Evolutionary conservation across 768 basidiomycete genomes (phyloP).

Genomic region (Xanthoconium purpureum): DNA sequence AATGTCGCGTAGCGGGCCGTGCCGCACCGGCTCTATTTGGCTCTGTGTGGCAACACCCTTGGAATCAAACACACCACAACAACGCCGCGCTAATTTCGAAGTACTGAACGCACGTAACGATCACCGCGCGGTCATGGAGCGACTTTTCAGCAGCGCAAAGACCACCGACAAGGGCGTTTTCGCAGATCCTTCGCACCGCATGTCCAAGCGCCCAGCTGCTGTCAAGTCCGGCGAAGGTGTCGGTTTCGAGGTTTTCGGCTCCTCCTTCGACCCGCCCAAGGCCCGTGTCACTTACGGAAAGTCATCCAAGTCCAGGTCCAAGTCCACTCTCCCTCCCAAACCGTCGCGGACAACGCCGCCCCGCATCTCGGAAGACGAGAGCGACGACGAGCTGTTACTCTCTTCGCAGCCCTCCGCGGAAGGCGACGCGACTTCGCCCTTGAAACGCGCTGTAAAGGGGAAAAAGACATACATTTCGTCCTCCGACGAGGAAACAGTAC

Average conservation of each 20-base stretch:
- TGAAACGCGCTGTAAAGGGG: slow-evolving; percentile 14
- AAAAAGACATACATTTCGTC: neutral
- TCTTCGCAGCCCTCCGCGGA: slow-evolving; percentile 22
- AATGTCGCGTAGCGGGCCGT: neutral
- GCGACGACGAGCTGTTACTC: slow-evolving; percentile 31
- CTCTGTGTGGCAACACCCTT: slow-evolving; percentile 21
- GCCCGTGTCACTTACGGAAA: neutral
- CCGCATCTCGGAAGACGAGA: slow-evolving; percentile 10
- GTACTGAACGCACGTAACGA: neutral
- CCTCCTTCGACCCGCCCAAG: slow-evolving; percentile 17
- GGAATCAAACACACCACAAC: slow-evolving; percentile 28
- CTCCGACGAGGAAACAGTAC: slow-evolving; percentile 9
- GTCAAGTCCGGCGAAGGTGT: slow-evolving; percentile 28
- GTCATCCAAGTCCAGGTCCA: slow-evolving; percentile 12
- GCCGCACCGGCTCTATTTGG: slow-evolving; percentile 11
- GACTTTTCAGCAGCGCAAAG: neutral
- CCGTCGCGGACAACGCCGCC: neutral
- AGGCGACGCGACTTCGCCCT: slow-evolving; percentile 5
- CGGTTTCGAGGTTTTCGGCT: slow-evolving; percentile 25
- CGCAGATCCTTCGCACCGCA: slow-evolving; percentile 19
- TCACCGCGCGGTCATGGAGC: slow-evolving; percentile 22
- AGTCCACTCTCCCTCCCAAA: neutral
- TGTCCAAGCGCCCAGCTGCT: slow-evolving; percentile 22
- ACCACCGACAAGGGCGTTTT: neutral
- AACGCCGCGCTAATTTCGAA: slow-evolving; percentile 21